phyloP scores from a whole-genome alignment of 1,284 basidiomycete genomes.

The Marasmius tenuissimus region DNA sequence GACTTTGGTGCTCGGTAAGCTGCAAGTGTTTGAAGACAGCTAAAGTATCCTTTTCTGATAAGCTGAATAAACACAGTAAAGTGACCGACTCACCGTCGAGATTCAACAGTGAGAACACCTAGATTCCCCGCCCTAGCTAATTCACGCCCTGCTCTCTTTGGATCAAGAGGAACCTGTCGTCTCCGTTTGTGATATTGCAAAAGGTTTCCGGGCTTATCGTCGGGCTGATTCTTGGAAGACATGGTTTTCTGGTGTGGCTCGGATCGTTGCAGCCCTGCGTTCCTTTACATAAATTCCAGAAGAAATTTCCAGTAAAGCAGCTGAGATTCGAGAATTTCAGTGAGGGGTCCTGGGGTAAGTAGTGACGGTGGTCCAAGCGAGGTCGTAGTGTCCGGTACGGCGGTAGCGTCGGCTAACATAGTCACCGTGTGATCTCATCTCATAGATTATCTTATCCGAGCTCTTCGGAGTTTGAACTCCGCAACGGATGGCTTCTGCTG shows the following conservation, averaged over 20 bases:
- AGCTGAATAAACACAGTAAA: neutral
- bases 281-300: no score
- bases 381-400: neutral
- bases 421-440: neutral
- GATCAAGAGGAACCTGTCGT: constrained; percentile 21
- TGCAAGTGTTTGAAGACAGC: constrained; percentile 61
- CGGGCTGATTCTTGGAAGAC: neutral
- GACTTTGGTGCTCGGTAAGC: constrained; percentile 49
- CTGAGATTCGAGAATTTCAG: no score
- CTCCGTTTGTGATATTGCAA: constrained; percentile 1
- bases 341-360: no score
- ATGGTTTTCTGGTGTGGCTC: neutral
- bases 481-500: no score
- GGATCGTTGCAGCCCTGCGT: neutral
- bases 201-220: neutral
- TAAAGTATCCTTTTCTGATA: constrained; percentile 22
- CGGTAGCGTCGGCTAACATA: neutral
- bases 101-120: constrained; percentile 7
- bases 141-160: neutral
- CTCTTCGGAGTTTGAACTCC: neutral
- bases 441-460: neutral
- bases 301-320: no score
- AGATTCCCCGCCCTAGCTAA: neutral
- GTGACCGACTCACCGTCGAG: neutral
- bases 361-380: neutral